A percentile compares a stretch with the other conserved stretches of the same genome.
Conservation (phyloP, 2,329 filamentous ascomycete genomes). For the Diaporthe batatas region DNA sequence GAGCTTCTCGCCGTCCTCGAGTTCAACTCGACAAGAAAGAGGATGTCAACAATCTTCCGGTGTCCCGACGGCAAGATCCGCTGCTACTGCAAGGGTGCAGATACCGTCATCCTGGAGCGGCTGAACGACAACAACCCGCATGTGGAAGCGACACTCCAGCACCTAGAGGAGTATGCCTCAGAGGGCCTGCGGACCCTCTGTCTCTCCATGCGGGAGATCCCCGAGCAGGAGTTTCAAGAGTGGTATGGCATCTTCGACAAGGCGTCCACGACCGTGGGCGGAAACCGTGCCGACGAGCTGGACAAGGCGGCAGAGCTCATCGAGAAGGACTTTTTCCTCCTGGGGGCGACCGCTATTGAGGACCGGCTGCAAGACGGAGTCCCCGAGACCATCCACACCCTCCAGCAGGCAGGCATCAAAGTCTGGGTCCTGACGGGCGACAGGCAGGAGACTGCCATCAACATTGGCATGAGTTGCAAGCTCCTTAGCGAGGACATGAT, state of each 20-base stretch:
- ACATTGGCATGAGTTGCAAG: conserved; percentile 99
- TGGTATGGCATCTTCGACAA: conserved; percentile 91
- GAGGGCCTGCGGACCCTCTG: conserved; percentile 96
- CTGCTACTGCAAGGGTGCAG: conserved; percentile 95
- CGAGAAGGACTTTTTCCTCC: conserved; percentile 89
- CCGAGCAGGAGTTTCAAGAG: conserved; percentile 88
- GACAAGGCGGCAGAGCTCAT: conserved; percentile 98
- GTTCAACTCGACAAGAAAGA: conserved; percentile 97
- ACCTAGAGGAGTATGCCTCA: conserved; percentile 98
- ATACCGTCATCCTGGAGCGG: conserved; percentile 96
- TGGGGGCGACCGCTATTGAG: conserved; percentile 97
- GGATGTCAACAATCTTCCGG: conserved; percentile 97
- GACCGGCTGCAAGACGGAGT: conserved; percentile 97
- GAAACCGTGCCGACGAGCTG: conserved; percentile 92
- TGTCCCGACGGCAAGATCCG: conserved; percentile 96
- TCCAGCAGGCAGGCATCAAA: conserved; percentile 97
- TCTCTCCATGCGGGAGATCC: conserved; percentile 91
- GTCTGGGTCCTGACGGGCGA: conserved; percentile 98
- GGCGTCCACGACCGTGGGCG: conserved; percentile 89
- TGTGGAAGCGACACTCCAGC: conserved; percentile 89
- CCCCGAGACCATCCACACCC: conserved; percentile 96
- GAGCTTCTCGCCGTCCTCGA: conserved; percentile 97
- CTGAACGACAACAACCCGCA: conserved; percentile 86
- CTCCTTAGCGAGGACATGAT: conserved; percentile 99
- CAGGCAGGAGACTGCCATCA: conserved; percentile 98